These are phyloP conservation scores for Penicillium pancosmium DNA, from an alignment of 495 filamentous ascomycete species.

Conservation along the genomic window DNA sequence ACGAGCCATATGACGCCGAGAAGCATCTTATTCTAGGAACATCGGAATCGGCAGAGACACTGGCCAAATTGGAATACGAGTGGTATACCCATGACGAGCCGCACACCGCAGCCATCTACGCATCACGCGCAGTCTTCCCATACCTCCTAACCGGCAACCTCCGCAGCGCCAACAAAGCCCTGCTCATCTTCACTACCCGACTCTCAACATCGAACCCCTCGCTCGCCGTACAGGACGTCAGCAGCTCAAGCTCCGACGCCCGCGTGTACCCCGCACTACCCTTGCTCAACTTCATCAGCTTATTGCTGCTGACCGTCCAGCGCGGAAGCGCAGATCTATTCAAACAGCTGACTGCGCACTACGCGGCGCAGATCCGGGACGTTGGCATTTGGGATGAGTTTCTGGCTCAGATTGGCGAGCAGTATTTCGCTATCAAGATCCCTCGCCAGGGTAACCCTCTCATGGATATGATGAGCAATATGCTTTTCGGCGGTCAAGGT, in stretches of 20 bases:
- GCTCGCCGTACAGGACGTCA: conserved; percentile 79
- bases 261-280: conserved; percentile 84
- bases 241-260: conserved; percentile 70
- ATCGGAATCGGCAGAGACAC: conserved; percentile 78
- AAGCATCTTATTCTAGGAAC: conserved; percentile 88
- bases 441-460: conserved; percentile 85
- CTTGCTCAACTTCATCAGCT: conserved; percentile 86
- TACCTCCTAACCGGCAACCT: conserved; percentile 91
- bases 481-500: conserved; percentile 72
- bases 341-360: conserved; percentile 79
- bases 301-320: conserved; percentile 82
- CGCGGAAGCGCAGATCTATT: conserved; percentile 80
- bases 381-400: conserved; percentile 78
- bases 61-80: conserved; percentile 82
- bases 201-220: conserved; percentile 69
- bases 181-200: conserved; percentile 76
- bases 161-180: conserved; percentile 79
- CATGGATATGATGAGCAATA: conserved; percentile 95
- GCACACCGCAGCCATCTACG: conserved; percentile 87
- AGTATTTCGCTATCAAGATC: conserved; percentile 95
- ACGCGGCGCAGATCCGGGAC: conserved; percentile 75
- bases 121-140: conserved; percentile 85
- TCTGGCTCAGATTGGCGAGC: conserved; percentile 85
- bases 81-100: conserved; percentile 92
- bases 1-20: conserved; percentile 90